Evolutionary conservation across 208 protist genomes (phyloP).

Genomic region (Lotmaria passim): DNA sequence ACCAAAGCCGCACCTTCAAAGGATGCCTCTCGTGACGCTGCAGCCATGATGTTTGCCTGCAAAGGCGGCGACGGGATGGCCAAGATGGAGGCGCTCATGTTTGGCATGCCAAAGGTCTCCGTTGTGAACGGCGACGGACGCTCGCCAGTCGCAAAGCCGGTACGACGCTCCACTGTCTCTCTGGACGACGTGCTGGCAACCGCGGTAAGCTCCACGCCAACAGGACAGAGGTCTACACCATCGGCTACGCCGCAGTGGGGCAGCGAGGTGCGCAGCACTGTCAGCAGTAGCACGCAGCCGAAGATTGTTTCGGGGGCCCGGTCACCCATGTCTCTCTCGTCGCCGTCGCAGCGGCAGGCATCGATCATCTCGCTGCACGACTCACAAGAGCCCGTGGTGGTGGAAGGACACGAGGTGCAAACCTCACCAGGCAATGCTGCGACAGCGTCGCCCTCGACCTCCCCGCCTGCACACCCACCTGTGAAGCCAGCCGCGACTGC

Average conservation of each 20-base stretch:
- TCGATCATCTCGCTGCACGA: background rate
- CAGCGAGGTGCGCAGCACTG: slow-evolving; percentile 3
- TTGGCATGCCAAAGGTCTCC: slow-evolving; percentile 36
- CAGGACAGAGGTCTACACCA: background rate
- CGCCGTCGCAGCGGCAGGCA: slow-evolving; percentile 1
- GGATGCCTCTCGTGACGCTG: background rate
- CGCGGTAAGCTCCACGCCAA: background rate
- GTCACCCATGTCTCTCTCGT: slow-evolving; percentile 9
- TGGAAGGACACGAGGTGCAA: background rate
- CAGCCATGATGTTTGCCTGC: slow-evolving; percentile 1
- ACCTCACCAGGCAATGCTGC: background rate
- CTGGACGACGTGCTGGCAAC: background rate
- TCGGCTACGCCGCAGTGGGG: background rate
- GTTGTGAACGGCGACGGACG: slow-evolving; percentile 20
- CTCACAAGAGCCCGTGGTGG: background rate
- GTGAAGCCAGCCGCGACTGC: background rate
- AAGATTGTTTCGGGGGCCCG: slow-evolving; percentile 28
- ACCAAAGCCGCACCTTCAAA: background rate
- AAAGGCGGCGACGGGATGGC: slow-evolving; percentile 70
- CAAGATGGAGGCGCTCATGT: slow-evolving; percentile 74
- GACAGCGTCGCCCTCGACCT: background rate
- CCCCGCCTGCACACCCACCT: background rate
- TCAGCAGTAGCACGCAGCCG: slow-evolving; percentile 25
- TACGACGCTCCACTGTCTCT: background rate
- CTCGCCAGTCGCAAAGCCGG: background rate